Conservation (phyloP, 768 basidiomycete genomes). For the Cystobasidium tubakii region DNA sequence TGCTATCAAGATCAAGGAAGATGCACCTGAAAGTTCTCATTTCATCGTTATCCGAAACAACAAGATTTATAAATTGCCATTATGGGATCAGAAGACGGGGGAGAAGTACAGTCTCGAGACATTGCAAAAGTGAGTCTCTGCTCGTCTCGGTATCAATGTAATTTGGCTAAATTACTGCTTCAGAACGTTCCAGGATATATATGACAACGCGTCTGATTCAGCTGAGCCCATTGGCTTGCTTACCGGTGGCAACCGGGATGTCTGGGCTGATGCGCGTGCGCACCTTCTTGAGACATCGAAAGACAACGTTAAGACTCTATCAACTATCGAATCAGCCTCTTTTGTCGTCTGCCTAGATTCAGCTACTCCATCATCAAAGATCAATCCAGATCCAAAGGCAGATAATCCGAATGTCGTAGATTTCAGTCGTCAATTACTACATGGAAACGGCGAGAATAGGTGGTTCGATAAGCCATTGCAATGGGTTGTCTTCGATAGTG, state of each 20-base stretch:
- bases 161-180: too few species aligned
- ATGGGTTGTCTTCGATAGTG: constrained; percentile 85
- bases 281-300: constrained; percentile 50
- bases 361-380: constrained; percentile 10
- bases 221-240: constrained; percentile 65
- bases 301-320: constrained; percentile 61
- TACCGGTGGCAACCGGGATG: constrained; percentile 79
- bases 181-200: constrained; percentile 7
- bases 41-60: constrained; percentile 84
- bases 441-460: constrained; percentile 74
- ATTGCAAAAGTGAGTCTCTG: constrained; percentile 60
- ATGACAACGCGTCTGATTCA: not conserved
- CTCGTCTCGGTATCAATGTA: too few species aligned
- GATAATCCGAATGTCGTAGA: constrained; percentile 19
- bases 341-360: constrained; percentile 68
- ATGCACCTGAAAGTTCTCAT: constrained; percentile 68
- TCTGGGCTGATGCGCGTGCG: constrained; percentile 76
- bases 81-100: constrained; percentile 53
- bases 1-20: constrained; percentile 63
- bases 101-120: constrained; percentile 25
- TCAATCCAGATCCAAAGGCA: not conserved
- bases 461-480: constrained; percentile 94
- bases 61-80: constrained; percentile 73
- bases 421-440: constrained; percentile 40
- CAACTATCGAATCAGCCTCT: constrained; percentile 79